These are phyloP conservation scores for Erysimum pusillum DNA, from an alignment of 441 rosid genomes.

Conservation along the genomic window DNA sequence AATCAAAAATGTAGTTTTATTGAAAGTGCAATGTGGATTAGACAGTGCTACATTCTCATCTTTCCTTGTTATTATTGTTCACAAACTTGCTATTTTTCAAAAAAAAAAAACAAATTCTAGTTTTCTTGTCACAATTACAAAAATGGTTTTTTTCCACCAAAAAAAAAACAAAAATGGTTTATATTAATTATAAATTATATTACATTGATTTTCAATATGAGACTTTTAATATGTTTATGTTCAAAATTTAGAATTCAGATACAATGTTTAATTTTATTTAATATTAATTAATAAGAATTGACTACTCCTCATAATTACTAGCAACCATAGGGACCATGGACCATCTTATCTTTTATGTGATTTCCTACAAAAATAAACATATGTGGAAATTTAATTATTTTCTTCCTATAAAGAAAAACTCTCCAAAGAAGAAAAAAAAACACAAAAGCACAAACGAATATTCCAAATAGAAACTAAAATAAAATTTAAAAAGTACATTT, in stretches of 20 bases:
- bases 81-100: neutral
- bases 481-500: neutral
- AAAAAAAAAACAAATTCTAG: neutral
- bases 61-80: neutral
- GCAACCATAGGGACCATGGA: neutral
- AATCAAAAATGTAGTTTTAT: too few relatives aligned
- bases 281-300: neutral
- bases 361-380: neutral
- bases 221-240: neutral
- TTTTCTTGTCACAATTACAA: neutral
- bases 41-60: too few relatives aligned
- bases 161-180: neutral
- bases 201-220: neutral
- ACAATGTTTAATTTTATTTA: neutral
- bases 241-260: neutral
- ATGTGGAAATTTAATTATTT: too few relatives aligned
- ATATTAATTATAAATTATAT: neutral
- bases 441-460: slow-evolving; percentile 33
- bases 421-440: neutral
- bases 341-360: slow-evolving; percentile 19
- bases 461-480: slow-evolving; percentile 15
- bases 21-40: too few relatives aligned
- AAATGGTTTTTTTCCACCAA: too few relatives aligned
- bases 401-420: neutral
- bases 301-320: neutral